phyloP scores from a whole-genome alignment of 768 basidiomycete species.

The Russula brevipes region DNA sequence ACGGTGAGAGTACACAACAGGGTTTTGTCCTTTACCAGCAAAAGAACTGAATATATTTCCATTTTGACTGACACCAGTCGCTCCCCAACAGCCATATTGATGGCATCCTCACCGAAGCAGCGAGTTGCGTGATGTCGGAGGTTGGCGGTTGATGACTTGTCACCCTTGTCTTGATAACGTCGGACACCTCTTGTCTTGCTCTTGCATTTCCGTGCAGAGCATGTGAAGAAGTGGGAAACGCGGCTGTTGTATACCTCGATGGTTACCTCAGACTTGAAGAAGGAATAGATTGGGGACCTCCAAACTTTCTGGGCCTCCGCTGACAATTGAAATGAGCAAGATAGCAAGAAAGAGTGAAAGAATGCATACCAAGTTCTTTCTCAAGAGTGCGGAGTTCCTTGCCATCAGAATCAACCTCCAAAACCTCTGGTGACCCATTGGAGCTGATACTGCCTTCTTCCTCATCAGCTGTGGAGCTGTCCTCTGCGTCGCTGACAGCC shows the following conservation, averaged over 20 bases:
- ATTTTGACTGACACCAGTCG: neutral
- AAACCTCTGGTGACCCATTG: no score
- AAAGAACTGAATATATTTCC: neutral
- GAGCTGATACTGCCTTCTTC: no score
- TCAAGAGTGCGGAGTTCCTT: no score
- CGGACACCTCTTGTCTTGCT: neutral
- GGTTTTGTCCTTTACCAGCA: neutral
- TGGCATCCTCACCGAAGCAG: neutral
- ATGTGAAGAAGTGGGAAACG: neutral
- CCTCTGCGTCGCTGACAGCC: no score
- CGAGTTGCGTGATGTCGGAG: neutral
- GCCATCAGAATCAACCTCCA: no score
- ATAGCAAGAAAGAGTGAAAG: no score
- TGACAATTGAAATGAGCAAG: neutral
- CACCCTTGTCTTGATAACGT: neutral
- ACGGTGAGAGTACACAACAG: neutral
- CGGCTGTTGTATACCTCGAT: neutral
- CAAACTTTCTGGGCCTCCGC: neutral
- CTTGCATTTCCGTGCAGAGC: neutral
- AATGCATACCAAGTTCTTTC: no score
- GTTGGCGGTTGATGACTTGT: neutral
- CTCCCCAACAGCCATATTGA: neutral
- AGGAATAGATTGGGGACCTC: neutral
- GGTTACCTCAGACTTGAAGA: neutral
- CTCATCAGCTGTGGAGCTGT: no score